Percentiles rank a stretch among this genome's conserved stretches.
Conservation (phyloP, 2,329 filamentous ascomycete species). For the Pestalotiopsis fici region DNA sequence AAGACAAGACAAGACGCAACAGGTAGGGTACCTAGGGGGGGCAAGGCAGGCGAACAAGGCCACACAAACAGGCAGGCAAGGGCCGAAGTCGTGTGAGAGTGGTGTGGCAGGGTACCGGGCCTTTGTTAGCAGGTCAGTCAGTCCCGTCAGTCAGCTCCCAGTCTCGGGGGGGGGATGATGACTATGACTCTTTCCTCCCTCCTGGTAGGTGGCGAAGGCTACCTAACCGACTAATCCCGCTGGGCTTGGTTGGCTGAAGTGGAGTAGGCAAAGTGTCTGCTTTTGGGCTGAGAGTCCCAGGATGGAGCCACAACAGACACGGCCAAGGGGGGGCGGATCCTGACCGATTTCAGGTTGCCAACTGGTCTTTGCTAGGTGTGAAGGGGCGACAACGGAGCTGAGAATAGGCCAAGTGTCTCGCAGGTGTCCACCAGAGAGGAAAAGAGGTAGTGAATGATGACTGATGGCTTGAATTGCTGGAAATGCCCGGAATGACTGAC, state of each 20-base stretch:
- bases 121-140: background rate
- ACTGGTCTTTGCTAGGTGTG: constrained; percentile 21
- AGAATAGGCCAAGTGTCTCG: constrained; percentile 26
- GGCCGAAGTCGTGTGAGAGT: constrained; percentile 9
- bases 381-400: constrained; percentile 7
- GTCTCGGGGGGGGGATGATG: constrained; percentile 2
- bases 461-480: background rate
- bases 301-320: background rate
- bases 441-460: background rate
- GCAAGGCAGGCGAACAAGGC: constrained; percentile 14
- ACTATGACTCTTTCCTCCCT: constrained; percentile 32
- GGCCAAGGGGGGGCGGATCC: constrained; percentile 4
- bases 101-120: constrained; percentile 7
- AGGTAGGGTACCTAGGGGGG: constrained; percentile 14
- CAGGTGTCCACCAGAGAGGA: constrained; percentile 21
- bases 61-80: constrained; percentile 1
- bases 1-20: constrained; percentile 6
- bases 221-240: constrained; percentile 27
- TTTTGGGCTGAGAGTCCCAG: constrained; percentile 16
- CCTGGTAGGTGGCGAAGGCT: constrained; percentile 30
- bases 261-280: background rate
- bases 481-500: constrained; percentile 9
- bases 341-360: constrained; percentile 10
- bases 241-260: constrained; percentile 6
- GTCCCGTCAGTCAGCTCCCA: constrained; percentile 6